Base-by-base conservation (phyloP, 768 basidiomycete species). In the Tremella yokohamensis region DNA sequence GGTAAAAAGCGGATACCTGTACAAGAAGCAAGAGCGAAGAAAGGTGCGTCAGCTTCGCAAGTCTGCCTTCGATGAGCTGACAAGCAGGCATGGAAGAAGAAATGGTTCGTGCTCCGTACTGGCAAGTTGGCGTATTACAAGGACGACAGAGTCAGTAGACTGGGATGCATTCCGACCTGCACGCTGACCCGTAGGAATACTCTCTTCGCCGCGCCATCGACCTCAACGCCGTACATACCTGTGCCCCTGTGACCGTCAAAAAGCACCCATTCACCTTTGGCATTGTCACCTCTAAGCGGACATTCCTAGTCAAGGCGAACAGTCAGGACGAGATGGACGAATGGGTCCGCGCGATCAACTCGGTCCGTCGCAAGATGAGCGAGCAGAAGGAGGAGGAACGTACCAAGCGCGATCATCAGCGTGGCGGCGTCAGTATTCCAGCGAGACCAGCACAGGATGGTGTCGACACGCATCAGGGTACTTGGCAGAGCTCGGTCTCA, bases 41-140 rank as follows among this genome's bases (percentile, higher is more conserved):
- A 97, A 97, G 87, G 94, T 94, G 63, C 57, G 82, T 76, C 29
- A 50, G 49, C 61, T 42, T n/a, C n/a, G n/a, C n/a, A n/a, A n/a
- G n/a, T n/a, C 19, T 59, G 19, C 37, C 18, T 45, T 25, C 37
- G 26, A 20, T 54, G 22, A 40, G 16, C 58, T 61, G 49, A 56
- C 25, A 16, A 11, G 15, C 34, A 94, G 92, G 91, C 88, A 1
- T 99, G 96, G 96, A 97, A 98, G 82, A 93, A 92, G 78, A 84
- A 93, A 19, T 98, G 94, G 94, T 98, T 98, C 68, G 96, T 99
- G 1, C 79, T 99, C 58, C 84, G 94, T 16, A 84, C 90, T 0
- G 88, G 87, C 1, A 90, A 96, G 76, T 79, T 99, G 50, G 91
- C 91, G 2, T 97, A 94, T 78, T 98, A 98, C 84, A 97, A 98